Evolutionary conservation across 2,329 filamentous ascomycete genomes (phyloP), one percentile per base, ranked within the genome.

Genomic region (Emmonsiellopsis sp.): DNA sequence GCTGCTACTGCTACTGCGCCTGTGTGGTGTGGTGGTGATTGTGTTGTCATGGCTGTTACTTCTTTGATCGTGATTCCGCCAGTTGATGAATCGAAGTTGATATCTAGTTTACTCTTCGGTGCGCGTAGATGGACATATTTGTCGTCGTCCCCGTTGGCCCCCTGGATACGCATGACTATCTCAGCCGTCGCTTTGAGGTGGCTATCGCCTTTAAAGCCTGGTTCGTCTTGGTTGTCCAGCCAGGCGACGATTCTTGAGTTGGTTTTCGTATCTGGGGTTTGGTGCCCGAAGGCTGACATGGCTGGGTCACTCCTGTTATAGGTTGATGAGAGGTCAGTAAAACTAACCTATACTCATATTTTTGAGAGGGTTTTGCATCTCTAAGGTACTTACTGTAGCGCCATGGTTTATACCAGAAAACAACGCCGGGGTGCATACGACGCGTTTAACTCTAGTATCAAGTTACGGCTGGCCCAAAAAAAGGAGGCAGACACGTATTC

Each of bases 21-120:
- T 27, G 3, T 27, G 21, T 27, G 21, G 21, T 27, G 21, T 27
- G 3, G 21, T 27, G 3, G 21, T 27, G 21, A 27, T 31, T 13
- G 42, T 9, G 42, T 17, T 44, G 37, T 27, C 27, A 50, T 21
- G n/a, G 32, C 39, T 49, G 46, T 51, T 13, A 36, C 31, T 27
- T 51, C 49, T n/a, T 7, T 51, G 11, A 51, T 51, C 21, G 49
- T 51, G 42, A 51, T 21, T 14, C 11, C 33, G 6, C 49, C 27
- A 0, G 37, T 51, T 33, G 39, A 14, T 10, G 39, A 21, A 42
- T 43, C 49, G 49, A 51, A 51, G 17, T 51, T 37, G 11, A 51
- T 32, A n/a, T 51, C 39, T n/a, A 51, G 11, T 33, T 33, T 51
- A 21, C 27, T 51, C 42, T 31, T 42, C 32, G 49, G 42, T 3